phyloP scores from a whole-genome alignment of 2,329 filamentous ascomycete species.

The Calonectria hongkongensis region DNA sequence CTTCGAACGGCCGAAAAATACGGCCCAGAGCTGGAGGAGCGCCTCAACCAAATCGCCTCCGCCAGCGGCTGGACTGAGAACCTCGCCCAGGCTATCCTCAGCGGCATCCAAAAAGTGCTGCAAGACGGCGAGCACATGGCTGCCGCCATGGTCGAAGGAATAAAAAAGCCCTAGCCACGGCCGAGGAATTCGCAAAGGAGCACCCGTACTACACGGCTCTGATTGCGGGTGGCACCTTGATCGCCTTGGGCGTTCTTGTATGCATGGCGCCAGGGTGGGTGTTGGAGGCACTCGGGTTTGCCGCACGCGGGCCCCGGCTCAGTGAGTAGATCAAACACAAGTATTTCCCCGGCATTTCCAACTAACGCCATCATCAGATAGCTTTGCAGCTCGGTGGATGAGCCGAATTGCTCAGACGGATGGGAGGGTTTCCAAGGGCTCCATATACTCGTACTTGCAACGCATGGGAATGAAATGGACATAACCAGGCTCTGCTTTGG shows the following conservation, averaged over 20 bases:
- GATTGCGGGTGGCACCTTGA: conserved; percentile 44
- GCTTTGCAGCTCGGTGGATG: conserved; percentile 53
- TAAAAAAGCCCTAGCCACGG: conserved; percentile 36
- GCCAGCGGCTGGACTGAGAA: conserved; percentile 44
- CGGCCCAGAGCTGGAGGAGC: conserved; percentile 16
- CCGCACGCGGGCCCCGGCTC: conserved; percentile 37
- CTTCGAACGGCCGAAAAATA: conserved; percentile 18
- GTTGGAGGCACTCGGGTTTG: conserved; percentile 49
- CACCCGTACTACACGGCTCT: conserved; percentile 47
- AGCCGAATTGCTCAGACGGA: conserved; percentile 39
- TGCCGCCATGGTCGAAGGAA: conserved; percentile 37
- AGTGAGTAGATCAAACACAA: conserved; percentile 36
- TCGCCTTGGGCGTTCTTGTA: conserved; percentile 47
- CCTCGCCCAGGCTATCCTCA: conserved; percentile 44
- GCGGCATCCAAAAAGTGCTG: conserved; percentile 43
- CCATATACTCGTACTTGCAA: conserved; percentile 50
- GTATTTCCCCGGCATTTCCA: accelerated
- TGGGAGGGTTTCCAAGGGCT: conserved; percentile 42
- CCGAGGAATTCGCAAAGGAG: conserved; percentile 46
- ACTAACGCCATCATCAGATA: conserved; percentile 31
- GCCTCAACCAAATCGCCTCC: conserved; percentile 41
- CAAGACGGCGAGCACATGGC: conserved; percentile 39
- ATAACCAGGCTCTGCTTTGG: not conserved
- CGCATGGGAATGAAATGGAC: conserved; percentile 46
- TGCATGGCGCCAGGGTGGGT: conserved; percentile 47